These are phyloP conservation scores for Leccinum subfulvum DNA, from an alignment of 1,284 basidiomycete genomes.

Conservation along the genomic window DNA sequence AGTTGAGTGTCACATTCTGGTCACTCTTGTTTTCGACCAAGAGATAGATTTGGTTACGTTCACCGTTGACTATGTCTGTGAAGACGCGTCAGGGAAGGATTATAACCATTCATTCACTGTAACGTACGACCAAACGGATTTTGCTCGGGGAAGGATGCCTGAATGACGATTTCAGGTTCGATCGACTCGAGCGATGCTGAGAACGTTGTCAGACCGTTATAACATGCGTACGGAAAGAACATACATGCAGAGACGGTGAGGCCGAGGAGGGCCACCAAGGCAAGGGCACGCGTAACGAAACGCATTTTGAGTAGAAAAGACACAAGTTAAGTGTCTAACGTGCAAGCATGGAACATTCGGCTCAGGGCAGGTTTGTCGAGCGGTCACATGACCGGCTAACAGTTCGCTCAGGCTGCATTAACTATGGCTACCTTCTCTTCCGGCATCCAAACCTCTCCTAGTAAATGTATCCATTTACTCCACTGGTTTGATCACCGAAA, in stretches of 20 bases:
- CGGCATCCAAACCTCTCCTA: constrained; percentile 50
- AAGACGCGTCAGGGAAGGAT: constrained; percentile 11
- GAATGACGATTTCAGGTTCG: constrained; percentile 57
- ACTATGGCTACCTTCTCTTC: constrained; percentile 32
- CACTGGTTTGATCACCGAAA: constrained; percentile 97
- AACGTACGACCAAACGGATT: constrained; percentile 83
- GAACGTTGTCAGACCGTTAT: constrained; percentile 7
- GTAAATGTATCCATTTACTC: constrained; percentile 97
- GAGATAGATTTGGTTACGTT: constrained; percentile 71
- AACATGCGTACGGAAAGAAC: constrained; percentile 2
- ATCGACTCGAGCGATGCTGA: constrained; percentile 21
- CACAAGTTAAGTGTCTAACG: neutral
- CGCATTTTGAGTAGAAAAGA: constrained; percentile 22
- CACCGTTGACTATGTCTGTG: constrained; percentile 82
- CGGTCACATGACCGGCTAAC: constrained; percentile 20
- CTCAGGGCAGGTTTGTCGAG: constrained; percentile 25
- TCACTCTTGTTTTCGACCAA: constrained; percentile 75
- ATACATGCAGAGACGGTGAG: constrained; percentile 27
- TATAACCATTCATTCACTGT: neutral
- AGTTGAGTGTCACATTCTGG: constrained; percentile 71
- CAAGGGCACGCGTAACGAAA: constrained; percentile 18
- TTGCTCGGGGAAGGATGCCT: constrained; percentile 69
- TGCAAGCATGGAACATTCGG: constrained; percentile 11
- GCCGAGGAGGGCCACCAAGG: constrained; percentile 19
- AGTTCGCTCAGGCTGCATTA: neutral